Base-by-base conservation (phyloP, 2,329 filamentous ascomycete genomes). In the Hortaea werneckii region DNA sequence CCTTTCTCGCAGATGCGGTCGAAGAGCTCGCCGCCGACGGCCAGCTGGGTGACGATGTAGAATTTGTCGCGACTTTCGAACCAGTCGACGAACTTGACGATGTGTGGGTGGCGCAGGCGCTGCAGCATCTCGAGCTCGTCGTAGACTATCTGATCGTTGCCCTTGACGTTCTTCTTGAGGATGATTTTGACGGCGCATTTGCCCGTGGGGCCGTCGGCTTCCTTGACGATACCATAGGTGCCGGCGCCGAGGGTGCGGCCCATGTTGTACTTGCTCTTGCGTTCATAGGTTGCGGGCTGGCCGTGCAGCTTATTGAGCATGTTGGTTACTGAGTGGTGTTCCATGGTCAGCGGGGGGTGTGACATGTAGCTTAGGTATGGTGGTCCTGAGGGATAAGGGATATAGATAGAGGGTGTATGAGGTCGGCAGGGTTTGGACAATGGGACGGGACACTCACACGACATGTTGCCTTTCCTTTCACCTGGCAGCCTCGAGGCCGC, bases 61-160 rank as follows among this genome's bases (percentile, higher is more conserved):
- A 95, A 98, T 74, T 98, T 98, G 74, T 98, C 92, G 71, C 88
- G 86, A 46, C 90, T 96, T 71, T 98, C 92, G 64, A 98, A 98
- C 90, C 92, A 98, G 67, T 98, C 92, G 57, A 92, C 85, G 64
- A 98, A 98, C 57, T 83, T 83, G 70, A 98, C 92, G 65, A 98
- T 98, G 68, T 96, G 87, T 44, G 87, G 85, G 66, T 98, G 92
- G 63, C 88, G 79, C 63, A 98, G 79, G 48, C 80, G 79, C 70
- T 95, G 88, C 54, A 98, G 77, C 80, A 98, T 88, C 56, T 88
- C 79, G 59, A 98, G 76, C 72, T 98, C 92, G 66, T 98, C 92
- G 66, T 94, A 92, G 37, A 98, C 92, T 92, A 98, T 98, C 66
- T 84, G 81, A 74, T 98, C 92, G 60, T 96, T 96, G 54, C 89